Evolutionary conservation across 2,329 filamentous ascomycete genomes (phyloP), one percentile per base, ranked within the genome.

Genomic region (Metarhizium guizhouense): DNA sequence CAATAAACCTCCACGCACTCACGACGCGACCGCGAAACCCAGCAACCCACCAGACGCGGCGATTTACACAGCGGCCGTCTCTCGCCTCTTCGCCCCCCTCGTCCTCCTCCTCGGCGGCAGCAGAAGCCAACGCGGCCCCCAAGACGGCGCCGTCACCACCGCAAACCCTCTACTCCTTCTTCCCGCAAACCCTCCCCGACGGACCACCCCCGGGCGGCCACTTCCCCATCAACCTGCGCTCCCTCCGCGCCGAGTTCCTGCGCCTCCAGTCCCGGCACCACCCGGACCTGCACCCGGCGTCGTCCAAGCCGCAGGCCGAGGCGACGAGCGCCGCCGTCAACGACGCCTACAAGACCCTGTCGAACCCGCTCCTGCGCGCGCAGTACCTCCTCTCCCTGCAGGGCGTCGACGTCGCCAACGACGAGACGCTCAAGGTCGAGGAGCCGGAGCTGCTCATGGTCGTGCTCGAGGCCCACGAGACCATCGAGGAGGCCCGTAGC

Each of bases 341-440:
- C 76, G 86, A 91, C 61, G 94, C 94, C 0, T 97, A 95, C 78
- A 86, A 84, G 65, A 96, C 92, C 3, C 81, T 99, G 0, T 76
- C 82, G 52, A 83, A 86, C 62, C 92, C 94, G 16, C 76, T 99
- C 13, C 71, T 82, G 51, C 83, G 94, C 29, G 92, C 93, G n/a
- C 90, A 96, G 69, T 96, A 97, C 68, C 74, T 97, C 6, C 80
- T 97, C 4, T 74, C 86, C 57, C 79, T 85, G 54, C 80, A 85
- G 45, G 90, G 86, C 0, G 80, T 92, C 20, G 89, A 96, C 66
- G 84, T 94, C 0, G 85, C 84, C 1, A 83, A 85, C 62, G 91
- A 96, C 65, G 91, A 95, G 72, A 81, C 80, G 2, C 82, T 85
- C 5, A 83, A 86, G 64, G 77, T 87, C 4, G 84, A 86, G 48